Base-by-base conservation (phyloP, 1,284 basidiomycete species). In the Volvariella volvacea region DNA sequence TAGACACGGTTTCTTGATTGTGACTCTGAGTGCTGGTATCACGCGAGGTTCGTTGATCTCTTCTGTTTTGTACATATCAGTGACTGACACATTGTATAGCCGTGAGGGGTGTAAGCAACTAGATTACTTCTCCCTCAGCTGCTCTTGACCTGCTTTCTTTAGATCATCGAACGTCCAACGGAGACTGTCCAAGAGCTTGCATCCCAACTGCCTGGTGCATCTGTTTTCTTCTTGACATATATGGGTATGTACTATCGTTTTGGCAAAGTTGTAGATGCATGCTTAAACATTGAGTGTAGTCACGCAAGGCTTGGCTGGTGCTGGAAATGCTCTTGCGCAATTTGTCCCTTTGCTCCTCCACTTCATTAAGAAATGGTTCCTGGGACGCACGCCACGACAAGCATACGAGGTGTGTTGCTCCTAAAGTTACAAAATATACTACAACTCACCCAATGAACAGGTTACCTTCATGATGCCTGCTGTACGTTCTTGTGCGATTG, bases 171-270 rank as follows among this genome's bases (percentile, higher is more conserved):
- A 22, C 71, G 78, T 49, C 83, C 83, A 0, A 66, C 74, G 0
- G 38, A 62, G 42, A 65, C 76, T 46, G 53, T 77, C 54, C 55
- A 76, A 64, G 25, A 75, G 52, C 67, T 88, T 17, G 80, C 82
- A 0, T 59, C 62, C 10, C 71, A 83, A 46, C 72, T 91, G 32
- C 86, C 88, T 2, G 68, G 70, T 12, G 85, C 84, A 0, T 84
- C 83, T 10, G 80, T 80, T 12, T 91, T 90, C 73, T 91, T 90
- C 72, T 68, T 91, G 48, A 87, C 84, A 8, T 85, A 83, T 58
- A 76, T 83, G 56, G 62, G 82, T 70, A 57, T 50, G 62, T 49
- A 9, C 9, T 20, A 22, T 21, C 10, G 31, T 28, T 28, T 28
- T 12, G 42, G n/a, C 22, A 28, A 12, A 19, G 4, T 22, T 16